Conservation (phyloP, 805 yeast species). For the Tetrapisispora taiwanensis region DNA sequence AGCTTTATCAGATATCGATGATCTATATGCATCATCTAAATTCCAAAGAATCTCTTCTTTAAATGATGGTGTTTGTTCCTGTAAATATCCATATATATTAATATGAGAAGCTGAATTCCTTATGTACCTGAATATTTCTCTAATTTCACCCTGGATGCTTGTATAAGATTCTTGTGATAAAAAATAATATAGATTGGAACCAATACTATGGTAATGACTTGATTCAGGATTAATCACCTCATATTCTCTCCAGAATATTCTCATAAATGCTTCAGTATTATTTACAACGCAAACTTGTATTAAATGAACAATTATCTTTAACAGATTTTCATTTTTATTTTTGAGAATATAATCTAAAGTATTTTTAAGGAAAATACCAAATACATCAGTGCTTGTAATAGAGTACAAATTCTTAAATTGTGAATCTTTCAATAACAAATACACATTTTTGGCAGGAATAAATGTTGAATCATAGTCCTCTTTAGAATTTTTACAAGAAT, state of each 20-base stretch:
- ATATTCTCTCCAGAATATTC: conserved; percentile 29
- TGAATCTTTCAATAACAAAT: conserved; percentile 28
- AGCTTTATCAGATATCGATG: conserved; percentile 36
- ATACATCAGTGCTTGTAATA: conserved; percentile 44
- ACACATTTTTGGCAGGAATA: conserved; percentile 41
- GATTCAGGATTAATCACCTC: conserved; percentile 32
- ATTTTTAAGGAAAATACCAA: conserved; percentile 43
- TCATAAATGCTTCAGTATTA: conserved; percentile 31
- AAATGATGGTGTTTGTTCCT: conserved; percentile 31
- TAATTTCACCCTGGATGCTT: conserved; percentile 43
- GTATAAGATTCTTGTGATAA: conserved; percentile 34
- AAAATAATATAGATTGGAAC: conserved; percentile 32
- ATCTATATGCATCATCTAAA: conserved; percentile 17
- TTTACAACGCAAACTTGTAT: conserved; percentile 50
- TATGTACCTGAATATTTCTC: conserved; percentile 39
- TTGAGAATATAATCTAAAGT: conserved; percentile 33
- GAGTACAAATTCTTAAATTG: conserved; percentile 38
- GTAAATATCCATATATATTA: conserved; percentile 25
- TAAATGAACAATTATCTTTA: conserved; percentile 54
- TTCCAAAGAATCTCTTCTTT: conserved; percentile 19
- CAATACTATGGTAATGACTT: conserved; percentile 32
- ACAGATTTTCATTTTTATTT: conserved; percentile 43
- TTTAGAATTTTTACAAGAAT: conserved; percentile 33
- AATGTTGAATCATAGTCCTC: conserved; percentile 39
- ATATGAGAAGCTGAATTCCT: conserved; percentile 22